Evolutionary conservation across 169 alveolate species (phyloP), one percentile per base, ranked within the genome.

Genomic region (Plasmodium ovale): DNA sequence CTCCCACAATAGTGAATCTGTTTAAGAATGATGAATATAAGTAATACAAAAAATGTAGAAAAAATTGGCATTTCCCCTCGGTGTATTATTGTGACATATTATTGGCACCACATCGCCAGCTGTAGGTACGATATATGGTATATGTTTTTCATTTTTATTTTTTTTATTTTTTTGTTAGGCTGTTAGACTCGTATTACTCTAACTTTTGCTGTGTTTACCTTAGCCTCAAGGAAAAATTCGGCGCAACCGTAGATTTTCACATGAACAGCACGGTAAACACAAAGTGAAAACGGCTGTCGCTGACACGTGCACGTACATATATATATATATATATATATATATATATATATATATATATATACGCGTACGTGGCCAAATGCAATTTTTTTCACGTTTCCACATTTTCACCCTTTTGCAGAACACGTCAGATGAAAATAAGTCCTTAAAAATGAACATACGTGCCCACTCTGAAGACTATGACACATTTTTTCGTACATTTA

Each of bases 381-480:
- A n/a, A n/a, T n/a, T n/a, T n/a, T n/a, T n/a, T n/a, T n/a, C n/a
- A n/a, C n/a, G n/a, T n/a, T n/a, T n/a, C n/a, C n/a, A n/a, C 4
- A 9, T 1, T 69, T 70, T 29, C 37, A 12, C 3, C 37, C 21
- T 27, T 27, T 51, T 70, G 4, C 44, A 70, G 84, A 49, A 53
- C 49, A n/a, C 44, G 51, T 2, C 16, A n/a, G 33, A 70, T 68
- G 42, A 51, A 14, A 42, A 77, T 49, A 60, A 77, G 56, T 25
- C 23, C 21, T 60, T 27, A 19, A 33, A 64, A 10, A 31, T 77
- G 29, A 62, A 23, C 33, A 62, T 64, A 65, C 71, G 79, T n/a
- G 89, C 89, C 49, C 72, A 77, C 14, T 59, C 79, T 35, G 58
- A 49, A 62, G 53, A 77, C 31, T 35, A 64, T 62, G 82, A 77